phyloP scores from a whole-genome alignment of 2,329 filamentous ascomycete species.

The Exophiala sideris region DNA sequence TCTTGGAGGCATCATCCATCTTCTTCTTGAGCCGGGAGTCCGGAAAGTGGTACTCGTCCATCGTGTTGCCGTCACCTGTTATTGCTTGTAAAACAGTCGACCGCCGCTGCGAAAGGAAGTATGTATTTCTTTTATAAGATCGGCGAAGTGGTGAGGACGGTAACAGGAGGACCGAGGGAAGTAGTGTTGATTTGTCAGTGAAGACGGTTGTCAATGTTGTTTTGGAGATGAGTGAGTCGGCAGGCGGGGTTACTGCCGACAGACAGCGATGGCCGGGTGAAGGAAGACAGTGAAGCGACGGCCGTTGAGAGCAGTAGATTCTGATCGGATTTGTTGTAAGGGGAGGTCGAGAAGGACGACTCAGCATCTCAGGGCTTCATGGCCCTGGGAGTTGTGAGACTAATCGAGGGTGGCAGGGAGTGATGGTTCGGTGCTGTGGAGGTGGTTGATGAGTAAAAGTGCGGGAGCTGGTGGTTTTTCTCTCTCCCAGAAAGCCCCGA shows the following conservation, averaged over 20 bases:
- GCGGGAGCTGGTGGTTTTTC: neutral
- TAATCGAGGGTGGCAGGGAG: slow-evolving; percentile 6
- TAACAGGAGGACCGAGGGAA: slow-evolving; percentile 9
- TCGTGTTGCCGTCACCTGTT: slow-evolving; percentile 24
- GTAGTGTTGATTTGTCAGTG: slow-evolving; percentile 19
- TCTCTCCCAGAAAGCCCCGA: neutral
- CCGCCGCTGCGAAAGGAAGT: slow-evolving; percentile 7
- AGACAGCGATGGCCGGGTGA: neutral
- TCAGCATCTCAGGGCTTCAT: slow-evolving; percentile 25
- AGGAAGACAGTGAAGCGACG: neutral
- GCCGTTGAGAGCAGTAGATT: neutral
- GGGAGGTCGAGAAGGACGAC: slow-evolving; percentile 11
- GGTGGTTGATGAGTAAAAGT: neutral
- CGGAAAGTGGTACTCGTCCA: slow-evolving; percentile 45
- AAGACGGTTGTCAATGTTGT: neutral
- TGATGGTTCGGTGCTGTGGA: slow-evolving; percentile 15
- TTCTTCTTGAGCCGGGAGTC: slow-evolving; percentile 43
- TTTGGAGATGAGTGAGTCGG: slow-evolving; percentile 8
- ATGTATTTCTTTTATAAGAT: neutral
- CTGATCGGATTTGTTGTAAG: slow-evolving; percentile 5
- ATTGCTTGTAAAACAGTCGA: slow-evolving; percentile 24
- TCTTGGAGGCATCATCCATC: slow-evolving; percentile 48
- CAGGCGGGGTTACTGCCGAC: slow-evolving; percentile 14
- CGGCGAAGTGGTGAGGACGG: neutral
- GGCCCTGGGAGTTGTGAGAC: slow-evolving; percentile 8